Evolutionary conservation across 495 filamentous ascomycete species (phyloP).

Genomic region (Pyronema omphalodes): DNA sequence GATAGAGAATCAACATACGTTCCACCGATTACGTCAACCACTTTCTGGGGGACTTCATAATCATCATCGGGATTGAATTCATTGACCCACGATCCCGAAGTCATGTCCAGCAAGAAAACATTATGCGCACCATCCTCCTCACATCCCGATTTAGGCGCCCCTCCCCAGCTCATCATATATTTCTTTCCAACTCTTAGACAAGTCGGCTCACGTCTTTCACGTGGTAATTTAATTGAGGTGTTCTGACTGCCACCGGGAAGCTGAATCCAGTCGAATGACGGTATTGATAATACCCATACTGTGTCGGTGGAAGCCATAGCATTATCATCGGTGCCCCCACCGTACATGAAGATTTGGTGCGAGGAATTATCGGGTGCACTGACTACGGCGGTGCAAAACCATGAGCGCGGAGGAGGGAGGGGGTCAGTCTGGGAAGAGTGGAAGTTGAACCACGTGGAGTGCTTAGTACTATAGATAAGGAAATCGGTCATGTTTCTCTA

Average conservation of each 20-base stretch:
- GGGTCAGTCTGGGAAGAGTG: not conserved
- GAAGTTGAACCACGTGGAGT: conserved; percentile 6
- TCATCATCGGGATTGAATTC: not conserved
- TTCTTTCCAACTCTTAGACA: conserved; percentile 4
- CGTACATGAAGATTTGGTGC: conserved; percentile 7
- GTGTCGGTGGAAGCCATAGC: not conserved
- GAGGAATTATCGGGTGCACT: conserved; percentile 6
- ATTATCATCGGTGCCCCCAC: not conserved
- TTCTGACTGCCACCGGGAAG: not conserved
- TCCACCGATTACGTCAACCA: not conserved
- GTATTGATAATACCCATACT: conserved; percentile 8
- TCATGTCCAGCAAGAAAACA: conserved; percentile 6
- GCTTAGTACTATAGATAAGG: conserved; percentile 7
- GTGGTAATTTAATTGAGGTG: not conserved
- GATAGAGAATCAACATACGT: not conserved
- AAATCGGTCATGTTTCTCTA: conserved; percentile 7
- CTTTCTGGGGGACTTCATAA: not conserved
- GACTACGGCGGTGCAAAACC: conserved; percentile 2
- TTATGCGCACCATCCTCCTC: conserved; percentile 1
- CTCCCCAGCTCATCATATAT: conserved; percentile 7
- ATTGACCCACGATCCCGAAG: conserved; percentile 1
- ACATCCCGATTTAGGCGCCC: too few species aligned
- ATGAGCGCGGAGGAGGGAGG: conserved; percentile 1
- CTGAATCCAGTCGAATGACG: conserved; percentile 5
- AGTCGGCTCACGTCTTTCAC: not conserved